Conservation (phyloP, 768 basidiomycete species). For the Dictyophora rubrovolvata region DNA sequence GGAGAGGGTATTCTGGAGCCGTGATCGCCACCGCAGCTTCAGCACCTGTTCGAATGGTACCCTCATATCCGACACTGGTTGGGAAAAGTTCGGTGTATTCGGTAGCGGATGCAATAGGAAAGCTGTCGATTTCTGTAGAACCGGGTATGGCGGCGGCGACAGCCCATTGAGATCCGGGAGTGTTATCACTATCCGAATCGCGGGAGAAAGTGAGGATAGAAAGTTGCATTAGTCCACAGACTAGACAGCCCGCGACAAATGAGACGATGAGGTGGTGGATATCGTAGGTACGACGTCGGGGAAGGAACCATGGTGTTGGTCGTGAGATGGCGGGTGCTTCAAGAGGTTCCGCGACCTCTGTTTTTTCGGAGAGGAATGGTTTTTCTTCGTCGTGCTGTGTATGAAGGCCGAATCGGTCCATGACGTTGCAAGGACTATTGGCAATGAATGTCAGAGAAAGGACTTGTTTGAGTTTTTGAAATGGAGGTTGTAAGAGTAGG, state of each 20-base stretch:
- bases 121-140: slow-evolving; percentile 57
- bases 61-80: slow-evolving; percentile 64
- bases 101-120: slow-evolving; percentile 71
- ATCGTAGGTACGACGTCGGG: background rate
- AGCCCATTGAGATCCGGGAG: background rate
- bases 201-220: background rate
- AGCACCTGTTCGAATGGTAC: slow-evolving; percentile 49
- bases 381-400: too few species aligned
- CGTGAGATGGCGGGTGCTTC: too few species aligned
- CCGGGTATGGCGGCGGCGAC: slow-evolving; percentile 43
- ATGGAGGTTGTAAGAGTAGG: too few species aligned
- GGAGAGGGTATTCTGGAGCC: slow-evolving; percentile 46
- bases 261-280: slow-evolving; percentile 1
- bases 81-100: slow-evolving; percentile 65
- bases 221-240: background rate
- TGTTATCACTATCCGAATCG: background rate
- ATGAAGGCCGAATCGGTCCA: too few species aligned
- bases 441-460: too few species aligned
- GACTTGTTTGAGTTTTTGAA: too few species aligned
- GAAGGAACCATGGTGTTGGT: background rate
- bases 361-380: too few species aligned
- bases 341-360: too few species aligned
- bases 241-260: background rate
- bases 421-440: too few species aligned
- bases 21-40: slow-evolving; percentile 18